Evolutionary conservation across 1,284 basidiomycete genomes (phyloP).

Genomic region (Mycosarcoma maydis): DNA sequence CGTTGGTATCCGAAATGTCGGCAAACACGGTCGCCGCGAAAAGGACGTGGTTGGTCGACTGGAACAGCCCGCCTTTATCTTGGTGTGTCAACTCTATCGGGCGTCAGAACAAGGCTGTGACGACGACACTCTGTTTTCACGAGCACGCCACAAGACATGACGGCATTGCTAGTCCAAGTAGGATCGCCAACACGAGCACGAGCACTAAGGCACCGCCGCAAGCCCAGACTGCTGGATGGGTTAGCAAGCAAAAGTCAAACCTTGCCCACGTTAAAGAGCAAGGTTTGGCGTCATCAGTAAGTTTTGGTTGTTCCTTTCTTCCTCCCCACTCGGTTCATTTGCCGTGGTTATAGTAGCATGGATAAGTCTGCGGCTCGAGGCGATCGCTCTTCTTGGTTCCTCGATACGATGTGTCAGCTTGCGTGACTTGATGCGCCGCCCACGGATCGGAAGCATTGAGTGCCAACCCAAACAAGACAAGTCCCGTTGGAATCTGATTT

Average conservation of each 20-base stretch:
- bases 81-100: constrained; percentile 2
- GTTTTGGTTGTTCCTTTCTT: constrained; percentile 1
- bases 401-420: neutral
- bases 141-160: no score
- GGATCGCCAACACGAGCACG: neutral
- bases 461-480: no score
- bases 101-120: no score
- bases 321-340: constrained; percentile 4
- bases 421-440: neutral
- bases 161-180: no score
- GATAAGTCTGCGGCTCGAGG: no score
- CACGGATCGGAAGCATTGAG: no score
- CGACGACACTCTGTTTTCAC: no score
- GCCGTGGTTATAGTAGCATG: neutral
- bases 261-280: constrained; percentile 17
- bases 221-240: neutral
- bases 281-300: constrained; percentile 19
- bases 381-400: no score
- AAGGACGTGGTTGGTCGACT: neutral
- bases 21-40: constrained; percentile 22
- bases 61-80: neutral
- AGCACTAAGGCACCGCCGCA: neutral
- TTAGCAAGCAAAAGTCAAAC: constrained; percentile 1
- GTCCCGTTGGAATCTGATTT: neutral
- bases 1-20: constrained; percentile 11